phyloP scores from a whole-genome alignment of 2,329 filamentous ascomycete species.

The Dactylella cylindrospora region DNA sequence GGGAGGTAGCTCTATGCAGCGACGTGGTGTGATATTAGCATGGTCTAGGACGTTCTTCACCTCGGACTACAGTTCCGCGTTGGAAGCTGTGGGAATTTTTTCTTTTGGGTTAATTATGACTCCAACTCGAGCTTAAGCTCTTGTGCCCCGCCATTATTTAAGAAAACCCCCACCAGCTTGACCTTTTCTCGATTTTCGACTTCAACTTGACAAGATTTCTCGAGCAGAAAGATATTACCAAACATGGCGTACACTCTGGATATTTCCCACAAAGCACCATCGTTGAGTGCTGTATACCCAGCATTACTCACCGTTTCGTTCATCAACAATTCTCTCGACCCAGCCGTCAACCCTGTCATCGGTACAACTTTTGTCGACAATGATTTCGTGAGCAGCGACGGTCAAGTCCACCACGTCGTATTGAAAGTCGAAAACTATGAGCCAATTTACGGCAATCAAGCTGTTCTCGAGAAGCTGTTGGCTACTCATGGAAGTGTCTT shows the following conservation, averaged over 20 bases:
- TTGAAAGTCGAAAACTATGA: slow-evolving; percentile 48
- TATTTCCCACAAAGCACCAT: slow-evolving; percentile 37
- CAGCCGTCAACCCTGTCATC: slow-evolving; percentile 41
- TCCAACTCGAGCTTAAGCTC: too few relatives aligned
- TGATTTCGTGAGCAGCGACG: slow-evolving; percentile 46
- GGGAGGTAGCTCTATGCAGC: too few relatives aligned
- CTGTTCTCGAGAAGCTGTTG: slow-evolving; percentile 47
- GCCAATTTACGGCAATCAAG: slow-evolving; percentile 46
- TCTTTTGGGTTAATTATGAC: too few relatives aligned
- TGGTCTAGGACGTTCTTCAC: too few relatives aligned
- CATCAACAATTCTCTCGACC: slow-evolving; percentile 45
- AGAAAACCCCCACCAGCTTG: too few relatives aligned
- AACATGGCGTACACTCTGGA: slow-evolving; percentile 39
- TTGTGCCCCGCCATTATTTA: too few relatives aligned
- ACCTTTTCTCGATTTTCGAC: too few relatives aligned
- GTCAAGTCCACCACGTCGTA: slow-evolving; percentile 44
- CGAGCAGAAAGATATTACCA: too few relatives aligned
- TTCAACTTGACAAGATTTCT: too few relatives aligned
- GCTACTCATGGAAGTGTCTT: slow-evolving; percentile 44
- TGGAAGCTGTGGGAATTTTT: too few relatives aligned
- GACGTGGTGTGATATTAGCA: too few relatives aligned
- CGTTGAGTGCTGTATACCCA: slow-evolving; percentile 46
- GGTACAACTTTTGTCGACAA: slow-evolving; percentile 47
- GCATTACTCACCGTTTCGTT: slow-evolving; percentile 46
- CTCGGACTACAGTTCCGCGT: too few relatives aligned